Percentiles rank a stretch among this genome's conserved stretches.
Evolutionary conservation across 148 eudicot species (phyloP).

Genomic region (Oxyria digyna): DNA sequence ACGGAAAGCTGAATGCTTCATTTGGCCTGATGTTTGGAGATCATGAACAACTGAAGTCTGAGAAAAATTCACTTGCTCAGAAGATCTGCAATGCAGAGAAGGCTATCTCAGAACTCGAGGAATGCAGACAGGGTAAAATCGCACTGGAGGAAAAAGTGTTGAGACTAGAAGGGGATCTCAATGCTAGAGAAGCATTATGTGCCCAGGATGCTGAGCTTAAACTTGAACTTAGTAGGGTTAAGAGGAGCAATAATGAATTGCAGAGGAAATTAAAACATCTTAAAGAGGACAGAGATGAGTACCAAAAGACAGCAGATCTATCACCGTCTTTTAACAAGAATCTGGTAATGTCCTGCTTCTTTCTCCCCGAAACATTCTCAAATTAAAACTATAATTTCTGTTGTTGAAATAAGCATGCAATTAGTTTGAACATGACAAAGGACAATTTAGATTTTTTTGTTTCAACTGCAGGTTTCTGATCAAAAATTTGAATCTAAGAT

Average conservation of each 20-base stretch:
- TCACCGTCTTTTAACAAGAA: not conserved
- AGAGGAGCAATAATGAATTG: slow-evolving; percentile 42
- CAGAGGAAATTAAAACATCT: slow-evolving; percentile 42
- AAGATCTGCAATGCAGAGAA: slow-evolving; percentile 38
- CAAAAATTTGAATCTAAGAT: slow-evolving; percentile 12
- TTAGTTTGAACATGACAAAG: not conserved
- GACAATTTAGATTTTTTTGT: not conserved
- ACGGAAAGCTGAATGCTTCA: slow-evolving; percentile 40
- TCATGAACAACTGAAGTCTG: slow-evolving; percentile 42
- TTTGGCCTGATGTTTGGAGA: slow-evolving; percentile 27
- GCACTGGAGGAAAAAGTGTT: slow-evolving; percentile 50
- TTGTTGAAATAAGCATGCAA: not conserved
- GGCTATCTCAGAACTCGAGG: slow-evolving; percentile 47
- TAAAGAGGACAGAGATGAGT: slow-evolving; percentile 49
- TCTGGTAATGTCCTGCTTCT: not conserved
- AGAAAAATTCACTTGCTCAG: slow-evolving; percentile 33
- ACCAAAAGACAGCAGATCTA: slow-evolving; percentile 25
- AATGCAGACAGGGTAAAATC: slow-evolving; percentile 31
- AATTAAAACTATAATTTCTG: not conserved
- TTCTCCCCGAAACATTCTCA: not conserved
- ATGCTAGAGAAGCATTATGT: slow-evolving; percentile 35
- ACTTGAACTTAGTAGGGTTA: slow-evolving; percentile 40
- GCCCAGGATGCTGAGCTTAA: slow-evolving; percentile 47
- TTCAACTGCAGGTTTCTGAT: slow-evolving; percentile 6
- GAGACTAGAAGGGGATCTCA: slow-evolving; percentile 46